Conservation (phyloP, 768 basidiomycete genomes). For the Amanita pseudoporphyria region DNA sequence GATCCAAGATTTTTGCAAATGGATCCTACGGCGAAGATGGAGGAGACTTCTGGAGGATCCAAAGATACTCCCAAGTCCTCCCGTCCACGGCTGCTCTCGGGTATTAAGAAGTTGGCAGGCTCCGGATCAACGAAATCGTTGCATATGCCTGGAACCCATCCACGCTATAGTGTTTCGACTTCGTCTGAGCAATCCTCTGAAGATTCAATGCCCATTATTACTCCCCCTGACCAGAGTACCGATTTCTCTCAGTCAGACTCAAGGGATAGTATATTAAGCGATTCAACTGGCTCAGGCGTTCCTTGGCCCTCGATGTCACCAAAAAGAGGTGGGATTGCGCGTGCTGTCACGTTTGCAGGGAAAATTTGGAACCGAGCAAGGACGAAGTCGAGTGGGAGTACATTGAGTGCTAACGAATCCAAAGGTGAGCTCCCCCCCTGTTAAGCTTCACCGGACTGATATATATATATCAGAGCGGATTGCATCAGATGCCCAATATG, state of each 20-base stretch:
- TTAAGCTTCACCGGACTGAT: neutral
- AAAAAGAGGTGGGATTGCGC: conserved; percentile 39
- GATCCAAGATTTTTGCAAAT: neutral
- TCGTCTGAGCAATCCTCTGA: conserved; percentile 60
- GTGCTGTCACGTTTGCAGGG: conserved; percentile 51
- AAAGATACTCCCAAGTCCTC: neutral
- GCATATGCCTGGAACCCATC: conserved; percentile 27
- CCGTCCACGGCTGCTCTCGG: neutral
- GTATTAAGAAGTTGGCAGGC: conserved; percentile 1
- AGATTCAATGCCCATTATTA: conserved; percentile 51
- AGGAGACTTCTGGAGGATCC: neutral
- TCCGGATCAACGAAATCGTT: neutral
- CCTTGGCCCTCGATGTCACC: conserved; percentile 41
- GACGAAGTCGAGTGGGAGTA: conserved; percentile 44
- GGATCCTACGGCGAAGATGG: neutral
- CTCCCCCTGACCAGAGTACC: conserved; percentile 41
- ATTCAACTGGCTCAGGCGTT: conserved; percentile 20
- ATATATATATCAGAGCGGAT: conserved; percentile 4
- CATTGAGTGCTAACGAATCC: conserved; percentile 25
- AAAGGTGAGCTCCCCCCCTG: conserved; percentile 28
- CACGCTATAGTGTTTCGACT: conserved; percentile 50
- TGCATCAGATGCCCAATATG: neutral
- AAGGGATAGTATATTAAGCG: conserved; percentile 12
- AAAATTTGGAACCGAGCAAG: conserved; percentile 46
- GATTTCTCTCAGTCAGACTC: conserved; percentile 21